A percentile compares a stretch with the other conserved stretches of the same genome.
Evolutionary conservation across 192 early-diverging fungal species (phyloP).

Genomic region (Glomus cerebriforme): DNA sequence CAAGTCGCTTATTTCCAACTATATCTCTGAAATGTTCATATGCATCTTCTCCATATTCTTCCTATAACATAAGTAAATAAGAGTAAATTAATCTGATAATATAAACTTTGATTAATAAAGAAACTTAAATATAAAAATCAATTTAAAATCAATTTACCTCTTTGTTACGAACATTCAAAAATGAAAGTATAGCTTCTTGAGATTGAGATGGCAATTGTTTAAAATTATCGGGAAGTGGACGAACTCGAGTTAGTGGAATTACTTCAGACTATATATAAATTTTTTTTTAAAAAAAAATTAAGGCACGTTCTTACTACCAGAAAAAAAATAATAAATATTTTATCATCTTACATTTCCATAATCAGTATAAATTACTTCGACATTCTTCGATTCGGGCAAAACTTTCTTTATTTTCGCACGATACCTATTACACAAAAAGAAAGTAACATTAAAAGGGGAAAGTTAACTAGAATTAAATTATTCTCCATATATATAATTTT

Average conservation of each 20-base stretch:
- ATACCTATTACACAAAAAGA: constrained; percentile 17
- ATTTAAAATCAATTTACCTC: constrained; percentile 21
- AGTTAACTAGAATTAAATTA: too few relatives aligned
- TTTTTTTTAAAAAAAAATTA: too few relatives aligned
- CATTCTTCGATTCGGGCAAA: constrained; percentile 59
- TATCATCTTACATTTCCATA: constrained; percentile 81
- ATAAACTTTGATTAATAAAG: not conserved
- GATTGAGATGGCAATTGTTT: constrained; percentile 70
- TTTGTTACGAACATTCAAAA: constrained; percentile 64
- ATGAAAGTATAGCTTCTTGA: constrained; percentile 83
- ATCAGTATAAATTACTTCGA: constrained; percentile 86
- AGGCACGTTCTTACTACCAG: not conserved
- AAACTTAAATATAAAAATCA: not conserved
- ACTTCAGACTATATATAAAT: constrained; percentile 58
- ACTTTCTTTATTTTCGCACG: constrained; percentile 79
- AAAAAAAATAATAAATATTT: not conserved
- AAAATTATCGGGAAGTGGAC: constrained; percentile 78
- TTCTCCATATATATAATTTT: not conserved
- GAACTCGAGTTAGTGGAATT: constrained; percentile 67
- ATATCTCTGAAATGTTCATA: constrained; percentile 70
- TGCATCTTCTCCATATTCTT: constrained; percentile 80
- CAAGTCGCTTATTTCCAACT: constrained; percentile 62
- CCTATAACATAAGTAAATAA: constrained; percentile 36
- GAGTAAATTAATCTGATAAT: not conserved
- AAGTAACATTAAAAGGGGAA: too few relatives aligned